Conservation (phyloP, 2,329 filamentous ascomycete genomes). For the Botrytis deweyae region DNA sequence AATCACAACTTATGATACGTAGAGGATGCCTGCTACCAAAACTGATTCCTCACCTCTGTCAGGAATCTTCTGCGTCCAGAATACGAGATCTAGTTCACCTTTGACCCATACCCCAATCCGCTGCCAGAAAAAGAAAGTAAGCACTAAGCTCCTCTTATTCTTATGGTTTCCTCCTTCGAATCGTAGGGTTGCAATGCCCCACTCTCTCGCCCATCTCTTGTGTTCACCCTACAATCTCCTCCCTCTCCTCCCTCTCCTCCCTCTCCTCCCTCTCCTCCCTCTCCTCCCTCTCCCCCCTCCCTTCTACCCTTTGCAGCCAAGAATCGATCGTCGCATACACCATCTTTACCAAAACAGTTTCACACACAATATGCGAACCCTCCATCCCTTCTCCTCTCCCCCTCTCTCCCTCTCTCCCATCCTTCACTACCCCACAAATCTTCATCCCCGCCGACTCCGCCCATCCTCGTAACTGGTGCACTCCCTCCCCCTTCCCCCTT, state of each 20-base stretch:
- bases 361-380: no score
- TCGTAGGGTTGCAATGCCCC: not conserved
- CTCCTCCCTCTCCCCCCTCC: not conserved
- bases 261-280: no score
- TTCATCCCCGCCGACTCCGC: no score
- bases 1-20: not conserved
- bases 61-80: not conserved
- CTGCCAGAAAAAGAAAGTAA: not conserved
- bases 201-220: rapidly evolving
- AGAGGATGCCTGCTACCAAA: not conserved
- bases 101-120: not conserved
- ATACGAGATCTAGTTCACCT: not conserved
- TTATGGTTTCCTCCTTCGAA: not conserved
- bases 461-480: no score
- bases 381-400: no score
- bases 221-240: not conserved
- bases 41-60: not conserved
- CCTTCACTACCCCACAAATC: no score
- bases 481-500: no score
- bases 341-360: no score
- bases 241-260: not conserved
- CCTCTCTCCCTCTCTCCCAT: no score
- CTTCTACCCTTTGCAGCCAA: not conserved
- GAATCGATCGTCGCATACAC: no score
- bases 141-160: not conserved